phyloP scores from a whole-genome alignment of 352 stramenopile species.

The Phytophthora uliginosa region DNA sequence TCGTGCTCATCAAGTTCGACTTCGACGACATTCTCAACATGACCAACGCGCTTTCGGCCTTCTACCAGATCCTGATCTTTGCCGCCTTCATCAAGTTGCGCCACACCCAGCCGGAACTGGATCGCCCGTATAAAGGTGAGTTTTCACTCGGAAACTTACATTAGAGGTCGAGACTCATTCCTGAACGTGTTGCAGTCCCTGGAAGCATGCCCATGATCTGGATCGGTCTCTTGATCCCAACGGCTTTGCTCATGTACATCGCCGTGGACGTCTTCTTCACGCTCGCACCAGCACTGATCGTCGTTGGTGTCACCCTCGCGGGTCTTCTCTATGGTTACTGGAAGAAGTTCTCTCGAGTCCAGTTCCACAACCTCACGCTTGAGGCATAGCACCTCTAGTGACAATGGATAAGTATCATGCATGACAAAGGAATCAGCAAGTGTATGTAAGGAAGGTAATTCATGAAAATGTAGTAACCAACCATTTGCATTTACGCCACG shows the following conservation, averaged over 20 bases:
- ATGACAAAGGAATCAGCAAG: constrained; percentile 6
- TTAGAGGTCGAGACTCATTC: not conserved
- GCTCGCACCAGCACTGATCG: constrained; percentile 52
- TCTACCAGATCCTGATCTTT: constrained; percentile 91
- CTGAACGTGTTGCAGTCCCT: constrained; percentile 31
- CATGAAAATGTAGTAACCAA: constrained; percentile 10
- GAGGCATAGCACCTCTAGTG: constrained; percentile 15
- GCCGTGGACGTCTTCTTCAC: constrained; percentile 61
- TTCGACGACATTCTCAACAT: constrained; percentile 88
- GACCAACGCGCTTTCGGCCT: constrained; percentile 92
- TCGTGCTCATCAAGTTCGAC: constrained; percentile 63
- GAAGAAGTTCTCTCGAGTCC: constrained; percentile 56
- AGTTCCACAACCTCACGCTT: constrained; percentile 46
- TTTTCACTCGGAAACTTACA: not conserved
- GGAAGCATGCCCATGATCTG: constrained; percentile 42
- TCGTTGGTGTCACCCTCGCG: constrained; percentile 43
- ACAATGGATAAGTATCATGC: not conserved
- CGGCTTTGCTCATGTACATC: constrained; percentile 55
- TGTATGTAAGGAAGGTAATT: constrained; percentile 16
- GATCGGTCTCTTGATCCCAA: constrained; percentile 46
- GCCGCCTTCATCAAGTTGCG: constrained; percentile 92
- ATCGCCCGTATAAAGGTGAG: constrained; percentile 51
- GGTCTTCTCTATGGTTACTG: constrained; percentile 50
- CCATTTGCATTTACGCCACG: not conserved
- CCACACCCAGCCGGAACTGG: constrained; percentile 43